Conservation (phyloP, 2,329 filamentous ascomycete genomes). For the Arthroderma uncinatum region DNA sequence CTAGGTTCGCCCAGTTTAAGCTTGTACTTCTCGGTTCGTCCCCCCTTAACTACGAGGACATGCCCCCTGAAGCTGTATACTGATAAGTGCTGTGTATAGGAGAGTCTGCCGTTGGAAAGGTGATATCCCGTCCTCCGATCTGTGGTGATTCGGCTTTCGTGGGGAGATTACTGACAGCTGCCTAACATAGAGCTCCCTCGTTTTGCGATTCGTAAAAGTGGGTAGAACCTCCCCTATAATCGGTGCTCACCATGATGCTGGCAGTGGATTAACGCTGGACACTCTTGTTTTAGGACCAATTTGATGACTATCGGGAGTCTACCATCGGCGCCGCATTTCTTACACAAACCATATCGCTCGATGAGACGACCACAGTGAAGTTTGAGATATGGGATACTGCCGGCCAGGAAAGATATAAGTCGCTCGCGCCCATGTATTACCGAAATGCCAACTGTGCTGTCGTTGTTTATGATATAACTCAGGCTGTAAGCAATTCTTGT, state of each 20-base stretch:
- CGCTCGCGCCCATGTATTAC: conserved; percentile 98
- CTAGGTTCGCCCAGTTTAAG: conserved; percentile 98
- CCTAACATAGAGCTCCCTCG: conserved; percentile 70
- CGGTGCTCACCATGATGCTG: not conserved
- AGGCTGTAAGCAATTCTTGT: conserved; percentile 59
- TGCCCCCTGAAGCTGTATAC: conserved; percentile 17
- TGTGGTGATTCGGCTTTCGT: conserved; percentile 2
- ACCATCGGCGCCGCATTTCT: conserved; percentile 98
- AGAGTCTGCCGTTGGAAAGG: conserved; percentile 98
- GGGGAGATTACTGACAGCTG: conserved; percentile 19
- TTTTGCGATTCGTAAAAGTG: conserved; percentile 96
- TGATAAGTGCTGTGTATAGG: conserved; percentile 46
- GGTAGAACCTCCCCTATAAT: conserved; percentile 17
- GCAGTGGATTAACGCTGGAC: not conserved
- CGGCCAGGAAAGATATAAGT: conserved; percentile 98
- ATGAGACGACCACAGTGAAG: conserved; percentile 97
- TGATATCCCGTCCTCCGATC: conserved; percentile 28
- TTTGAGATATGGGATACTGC: conserved; percentile 99
- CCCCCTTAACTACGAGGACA: not conserved
- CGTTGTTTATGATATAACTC: conserved; percentile 98
- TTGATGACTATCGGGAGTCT: conserved; percentile 95
- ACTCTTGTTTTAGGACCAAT: conserved; percentile 67
- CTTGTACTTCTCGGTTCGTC: conserved; percentile 82
- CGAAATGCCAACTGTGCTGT: conserved; percentile 98
- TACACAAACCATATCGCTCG: conserved; percentile 95